Conservation (phyloP, 257 asterid species). For the Vinca minor region DNA sequence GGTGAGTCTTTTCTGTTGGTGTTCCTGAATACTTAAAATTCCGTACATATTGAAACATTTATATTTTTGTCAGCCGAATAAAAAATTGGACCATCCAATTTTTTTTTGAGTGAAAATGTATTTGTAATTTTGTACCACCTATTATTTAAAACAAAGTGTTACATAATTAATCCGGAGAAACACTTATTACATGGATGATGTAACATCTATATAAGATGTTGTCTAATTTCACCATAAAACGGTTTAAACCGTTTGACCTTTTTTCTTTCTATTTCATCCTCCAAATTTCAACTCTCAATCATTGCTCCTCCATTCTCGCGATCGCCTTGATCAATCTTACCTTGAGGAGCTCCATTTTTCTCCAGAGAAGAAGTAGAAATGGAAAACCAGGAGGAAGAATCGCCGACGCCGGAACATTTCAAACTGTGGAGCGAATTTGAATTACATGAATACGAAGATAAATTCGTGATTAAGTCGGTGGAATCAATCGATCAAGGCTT, state of each 20-base stretch:
- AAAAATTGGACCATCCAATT: too few species aligned
- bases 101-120: too few species aligned
- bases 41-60: too few species aligned
- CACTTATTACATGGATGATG: too few species aligned
- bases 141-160: too few species aligned
- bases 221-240: not conserved
- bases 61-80: too few species aligned
- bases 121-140: too few species aligned
- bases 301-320: not conserved
- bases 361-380: slow-evolving; percentile 20
- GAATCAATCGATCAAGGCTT: slow-evolving; percentile 75
- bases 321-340: not conserved
- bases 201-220: too few species aligned
- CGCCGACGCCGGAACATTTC: slow-evolving; percentile 35
- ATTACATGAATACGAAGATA: slow-evolving; percentile 54
- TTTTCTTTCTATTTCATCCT: not conserved
- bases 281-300: not conserved
- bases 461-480: slow-evolving; percentile 49
- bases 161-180: too few species aligned
- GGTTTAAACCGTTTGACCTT: slow-evolving; percentile 9
- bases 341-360: not conserved
- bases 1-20: too few species aligned
- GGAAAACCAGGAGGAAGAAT: slow-evolving; percentile 41
- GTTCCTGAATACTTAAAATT: too few species aligned
- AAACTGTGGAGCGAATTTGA: slow-evolving; percentile 70